Evolutionary conservation across 495 filamentous ascomycete genomes (phyloP).

Genomic region (Wilcoxina mikolae): DNA sequence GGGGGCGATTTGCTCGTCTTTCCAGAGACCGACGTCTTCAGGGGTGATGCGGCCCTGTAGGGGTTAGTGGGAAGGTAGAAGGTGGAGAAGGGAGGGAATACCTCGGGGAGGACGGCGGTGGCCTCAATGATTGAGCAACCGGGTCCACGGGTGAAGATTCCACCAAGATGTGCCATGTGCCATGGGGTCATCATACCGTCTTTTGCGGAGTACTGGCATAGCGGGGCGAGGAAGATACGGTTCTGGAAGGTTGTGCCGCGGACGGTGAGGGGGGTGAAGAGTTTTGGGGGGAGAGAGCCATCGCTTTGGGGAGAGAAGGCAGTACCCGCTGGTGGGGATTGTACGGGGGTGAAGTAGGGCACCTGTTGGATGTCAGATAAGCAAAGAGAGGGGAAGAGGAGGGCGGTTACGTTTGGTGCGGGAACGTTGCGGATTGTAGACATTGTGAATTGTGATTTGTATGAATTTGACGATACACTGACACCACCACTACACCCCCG

Average conservation of each 20-base stretch:
- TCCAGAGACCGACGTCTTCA: constrained; percentile 56
- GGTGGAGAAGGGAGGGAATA: not conserved
- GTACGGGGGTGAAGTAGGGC: constrained; percentile 47
- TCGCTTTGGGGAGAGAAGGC: constrained; percentile 34
- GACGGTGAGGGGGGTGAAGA: constrained; percentile 52
- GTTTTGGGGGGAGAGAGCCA: constrained; percentile 33
- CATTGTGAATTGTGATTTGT: constrained; percentile 14
- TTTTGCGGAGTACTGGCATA: constrained; percentile 55
- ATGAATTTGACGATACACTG: no score
- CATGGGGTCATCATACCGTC: constrained; percentile 48
- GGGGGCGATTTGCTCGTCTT: constrained; percentile 52
- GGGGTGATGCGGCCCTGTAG: constrained; percentile 56
- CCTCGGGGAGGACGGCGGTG: constrained; percentile 48
- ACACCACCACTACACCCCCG: no score
- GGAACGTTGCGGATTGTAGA: not conserved
- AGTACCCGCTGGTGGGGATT: constrained; percentile 41
- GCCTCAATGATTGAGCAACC: constrained; percentile 59
- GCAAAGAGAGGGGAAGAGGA: not conserved
- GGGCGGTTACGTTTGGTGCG: not conserved
- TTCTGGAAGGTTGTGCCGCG: constrained; percentile 57
- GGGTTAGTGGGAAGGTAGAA: not conserved
- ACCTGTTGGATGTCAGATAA: not conserved
- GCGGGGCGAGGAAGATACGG: constrained; percentile 43
- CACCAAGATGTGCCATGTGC: constrained; percentile 40
- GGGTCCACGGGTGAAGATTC: constrained; percentile 50